Evolutionary conservation across 306 rosid species (phyloP).

Genomic region (Luffa acutangula): DNA sequence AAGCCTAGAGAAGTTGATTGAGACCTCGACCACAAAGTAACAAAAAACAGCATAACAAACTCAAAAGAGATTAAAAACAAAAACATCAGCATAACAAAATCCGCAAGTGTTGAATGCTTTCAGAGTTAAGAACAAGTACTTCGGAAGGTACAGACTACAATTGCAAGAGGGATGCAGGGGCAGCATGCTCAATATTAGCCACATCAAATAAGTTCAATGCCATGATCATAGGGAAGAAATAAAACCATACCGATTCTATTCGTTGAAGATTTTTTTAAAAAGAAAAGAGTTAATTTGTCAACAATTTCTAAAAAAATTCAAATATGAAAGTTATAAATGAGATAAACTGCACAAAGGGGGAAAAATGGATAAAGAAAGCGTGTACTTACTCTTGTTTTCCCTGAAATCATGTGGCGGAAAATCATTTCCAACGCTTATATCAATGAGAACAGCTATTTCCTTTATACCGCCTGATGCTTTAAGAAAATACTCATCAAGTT

Average conservation of each 20-base stretch:
- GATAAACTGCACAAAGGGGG: neutral
- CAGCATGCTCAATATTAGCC: neutral
- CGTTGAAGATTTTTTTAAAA: too few species aligned
- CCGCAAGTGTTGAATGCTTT: neutral
- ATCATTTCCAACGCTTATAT: constrained; percentile 39
- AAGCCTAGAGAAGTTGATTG: neutral
- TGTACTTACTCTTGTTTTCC: constrained; percentile 36
- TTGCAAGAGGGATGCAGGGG: neutral
- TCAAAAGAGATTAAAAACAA: neutral
- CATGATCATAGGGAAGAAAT: neutral
- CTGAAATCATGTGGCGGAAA: constrained; percentile 35
- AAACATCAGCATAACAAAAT: neutral
- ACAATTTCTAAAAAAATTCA: neutral
- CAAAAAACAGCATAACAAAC: neutral
- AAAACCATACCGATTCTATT: neutral
- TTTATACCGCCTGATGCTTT: constrained; percentile 64
- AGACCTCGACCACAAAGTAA: neutral
- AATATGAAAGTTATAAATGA: neutral
- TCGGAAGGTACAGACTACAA: neutral
- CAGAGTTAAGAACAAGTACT: neutral
- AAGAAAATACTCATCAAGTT: constrained; percentile 74
- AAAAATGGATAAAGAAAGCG: constrained; percentile 2
- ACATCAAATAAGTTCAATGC: neutral
- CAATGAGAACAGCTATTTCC: constrained; percentile 78
- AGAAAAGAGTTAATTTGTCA: neutral